Percentiles rank a stretch among this genome's conserved stretches.
Evolutionary conservation across 495 filamentous ascomycete species (phyloP).

Genomic region (Neurospora sp.): DNA sequence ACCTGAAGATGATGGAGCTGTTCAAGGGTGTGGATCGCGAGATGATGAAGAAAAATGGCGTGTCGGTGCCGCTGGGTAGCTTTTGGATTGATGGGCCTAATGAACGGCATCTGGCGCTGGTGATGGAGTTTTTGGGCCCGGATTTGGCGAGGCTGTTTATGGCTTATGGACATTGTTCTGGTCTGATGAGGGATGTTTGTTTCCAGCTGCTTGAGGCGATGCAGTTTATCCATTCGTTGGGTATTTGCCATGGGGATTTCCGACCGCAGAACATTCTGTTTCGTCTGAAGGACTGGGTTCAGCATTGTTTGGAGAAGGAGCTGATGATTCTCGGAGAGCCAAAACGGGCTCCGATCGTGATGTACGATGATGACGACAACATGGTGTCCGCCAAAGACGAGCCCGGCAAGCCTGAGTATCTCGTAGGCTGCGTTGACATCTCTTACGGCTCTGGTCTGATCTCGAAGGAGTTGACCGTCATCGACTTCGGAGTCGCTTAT

Average conservation of each 20-base stretch:
- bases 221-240: constrained; percentile 17
- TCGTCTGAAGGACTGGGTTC: constrained; percentile 11
- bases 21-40: constrained; percentile 3
- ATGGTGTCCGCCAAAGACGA: background rate
- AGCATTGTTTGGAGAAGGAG: constrained; percentile 5
- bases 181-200: constrained; percentile 7
- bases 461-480: constrained; percentile 8
- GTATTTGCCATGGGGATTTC: constrained; percentile 25
- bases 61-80: constrained; percentile 10
- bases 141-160: constrained; percentile 10
- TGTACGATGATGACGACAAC: background rate
- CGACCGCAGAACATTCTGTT: constrained; percentile 16
- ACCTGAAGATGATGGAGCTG: constrained; percentile 11
- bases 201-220: constrained; percentile 17
- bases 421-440: constrained; percentile 1
- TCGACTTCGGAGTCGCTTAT: constrained; percentile 22
- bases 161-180: background rate
- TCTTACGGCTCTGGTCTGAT: background rate
- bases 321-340: constrained; percentile 9
- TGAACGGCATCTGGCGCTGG: constrained; percentile 25
- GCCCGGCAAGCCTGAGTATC: constrained; percentile 11
- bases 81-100: constrained; percentile 27
- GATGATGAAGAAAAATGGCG: constrained; percentile 7
- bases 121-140: constrained; percentile 23
- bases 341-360: background rate